Evolutionary conservation across 495 filamentous ascomycete species (phyloP), one percentile per base, ranked within the genome.

Genomic region (Saxophila tyrrhenica): DNA sequence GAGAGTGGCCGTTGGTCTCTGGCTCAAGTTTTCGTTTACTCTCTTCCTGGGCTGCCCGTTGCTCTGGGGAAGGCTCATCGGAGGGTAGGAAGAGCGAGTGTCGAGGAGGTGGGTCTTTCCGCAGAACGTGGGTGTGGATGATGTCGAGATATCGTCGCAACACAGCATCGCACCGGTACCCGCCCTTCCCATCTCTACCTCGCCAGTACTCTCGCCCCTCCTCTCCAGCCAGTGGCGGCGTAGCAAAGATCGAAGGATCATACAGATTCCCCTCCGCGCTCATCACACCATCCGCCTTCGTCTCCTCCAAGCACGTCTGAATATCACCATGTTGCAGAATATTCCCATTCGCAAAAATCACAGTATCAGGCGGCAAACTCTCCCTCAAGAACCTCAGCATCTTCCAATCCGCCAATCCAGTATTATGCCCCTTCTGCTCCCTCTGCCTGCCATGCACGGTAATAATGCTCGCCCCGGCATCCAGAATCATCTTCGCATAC

Each of bases 281-380:
- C 92, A 98, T 97, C 29, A 98, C 84, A 15, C 78, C 92, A 67
- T 98, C 92, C 1, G 82, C 91, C 15, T 88, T 88, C 0, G 92
- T 98, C n/a, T 73, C 84, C 55, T 80, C 76, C 15, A 97, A 70
- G 63, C 92, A 99, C 29, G 65, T 66, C 32, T 81, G 76, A n/a
- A 97, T 70, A 65, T 97, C 94, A 1, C 78, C 84, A 52, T 86
- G 75, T 66, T 83, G 82, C 54, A 99, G 75, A 32, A 94, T 85
- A 62, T 97, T 97, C 16, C 92, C 92, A 65, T 99, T 99, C 15
- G 92, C 90, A 64, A 99, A 95, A 9, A 99, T 79, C 9, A 99
- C 92, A 38, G 87, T 87, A 24, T 95, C 88, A 2, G 75, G 70
- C 0, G 92, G 91, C 21, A 99, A 71, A 46, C 87, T 82, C 32